Evolutionary conservation across 768 basidiomycete species (phyloP).

Genomic region (Omphalotus guepiniiformis): DNA sequence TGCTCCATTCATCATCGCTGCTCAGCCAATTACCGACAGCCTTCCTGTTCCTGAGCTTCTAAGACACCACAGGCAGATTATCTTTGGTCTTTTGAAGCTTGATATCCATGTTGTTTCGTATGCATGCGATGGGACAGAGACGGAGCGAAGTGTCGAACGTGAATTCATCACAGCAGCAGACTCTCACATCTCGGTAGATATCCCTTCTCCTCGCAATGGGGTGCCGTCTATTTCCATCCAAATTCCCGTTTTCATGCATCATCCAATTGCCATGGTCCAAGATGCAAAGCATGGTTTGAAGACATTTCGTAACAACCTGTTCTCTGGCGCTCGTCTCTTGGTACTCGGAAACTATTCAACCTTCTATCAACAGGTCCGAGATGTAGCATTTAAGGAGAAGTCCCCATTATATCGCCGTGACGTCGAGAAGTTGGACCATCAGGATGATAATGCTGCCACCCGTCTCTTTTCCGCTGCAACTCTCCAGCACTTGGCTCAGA

Average conservation of each 20-base stretch:
- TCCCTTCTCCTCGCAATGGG: not conserved
- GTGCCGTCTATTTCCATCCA: not conserved
- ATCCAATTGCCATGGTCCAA: conserved; percentile 23
- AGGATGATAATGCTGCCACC: conserved; percentile 41
- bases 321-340: conserved; percentile 26
- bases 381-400: conserved; percentile 13
- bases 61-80: conserved; percentile 10
- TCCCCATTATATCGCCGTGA: conserved; percentile 20
- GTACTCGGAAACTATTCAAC: conserved; percentile 19
- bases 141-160: conserved; percentile 24
- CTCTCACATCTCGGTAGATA: conserved; percentile 4
- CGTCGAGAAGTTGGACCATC: conserved; percentile 35
- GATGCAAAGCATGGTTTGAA: conserved; percentile 31
- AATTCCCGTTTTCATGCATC: conserved; percentile 12
- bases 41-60: conserved; percentile 17
- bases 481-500: conserved; percentile 20
- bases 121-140: conserved; percentile 31
- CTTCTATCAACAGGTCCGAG: conserved; percentile 17
- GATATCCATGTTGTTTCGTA: conserved; percentile 26
- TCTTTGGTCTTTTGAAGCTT: conserved; percentile 21
- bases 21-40: conserved; percentile 21
- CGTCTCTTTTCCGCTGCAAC: conserved; percentile 32
- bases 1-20: conserved; percentile 30
- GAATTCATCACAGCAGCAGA: conserved; percentile 9
- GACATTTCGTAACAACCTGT: conserved; percentile 28